These are phyloP conservation scores for Oryza longistaminata DNA, from an alignment of 176 grass and related monocot genomes.

Conservation along the genomic window DNA sequence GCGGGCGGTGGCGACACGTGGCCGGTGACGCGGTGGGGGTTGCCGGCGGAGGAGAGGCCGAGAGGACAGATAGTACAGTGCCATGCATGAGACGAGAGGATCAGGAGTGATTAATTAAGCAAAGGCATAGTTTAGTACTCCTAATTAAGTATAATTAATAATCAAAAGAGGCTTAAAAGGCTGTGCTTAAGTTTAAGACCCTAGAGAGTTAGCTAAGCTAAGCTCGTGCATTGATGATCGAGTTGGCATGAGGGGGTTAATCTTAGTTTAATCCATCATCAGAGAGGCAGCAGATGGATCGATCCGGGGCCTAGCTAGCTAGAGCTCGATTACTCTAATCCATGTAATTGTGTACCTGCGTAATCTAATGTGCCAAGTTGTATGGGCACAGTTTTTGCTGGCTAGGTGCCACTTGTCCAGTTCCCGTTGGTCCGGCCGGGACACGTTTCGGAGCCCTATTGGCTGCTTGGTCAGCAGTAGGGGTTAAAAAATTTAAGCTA, in stretches of 20 bases:
- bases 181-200: constrained; percentile 36
- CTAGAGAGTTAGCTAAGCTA: neutral
- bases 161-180: constrained; percentile 26
- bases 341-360: neutral
- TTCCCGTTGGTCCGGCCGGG: neutral
- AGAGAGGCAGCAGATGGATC: constrained; percentile 4
- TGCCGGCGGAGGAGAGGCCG: constrained; percentile 43
- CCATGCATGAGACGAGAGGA: neutral
- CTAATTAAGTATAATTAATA: neutral
- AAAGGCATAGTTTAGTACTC: neutral
- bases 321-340: constrained; percentile 41
- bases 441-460: constrained; percentile 50
- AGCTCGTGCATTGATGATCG: constrained; percentile 38
- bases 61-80: neutral
- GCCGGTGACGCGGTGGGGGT: constrained; percentile 3
- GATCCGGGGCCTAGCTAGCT: constrained; percentile 18
- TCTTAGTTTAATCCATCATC: constrained; percentile 32
- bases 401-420: constrained; percentile 30
- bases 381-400: neutral
- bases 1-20: constrained; percentile 33
- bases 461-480: neutral
- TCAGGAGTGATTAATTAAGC: constrained; percentile 15
- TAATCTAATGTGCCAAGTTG: constrained; percentile 39
- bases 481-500: neutral
- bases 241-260: constrained; percentile 31